Base-by-base conservation (phyloP, 2,329 filamentous ascomycete species). In the Colletotrichum spinosum region DNA sequence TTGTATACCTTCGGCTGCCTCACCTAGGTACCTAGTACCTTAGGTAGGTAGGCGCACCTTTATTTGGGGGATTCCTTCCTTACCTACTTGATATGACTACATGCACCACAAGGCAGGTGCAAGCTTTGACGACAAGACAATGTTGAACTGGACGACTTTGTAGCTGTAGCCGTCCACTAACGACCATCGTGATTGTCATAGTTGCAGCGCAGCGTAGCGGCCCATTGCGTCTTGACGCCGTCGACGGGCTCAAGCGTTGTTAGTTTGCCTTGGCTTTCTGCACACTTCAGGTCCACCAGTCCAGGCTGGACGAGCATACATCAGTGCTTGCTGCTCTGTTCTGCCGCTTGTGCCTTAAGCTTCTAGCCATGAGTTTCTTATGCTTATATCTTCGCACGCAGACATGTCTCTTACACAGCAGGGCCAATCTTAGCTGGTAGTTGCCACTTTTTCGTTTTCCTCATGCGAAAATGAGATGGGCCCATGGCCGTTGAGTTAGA, bases 221-320 rank as follows among this genome's bases (percentile, higher is more conserved):
- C 25, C 25, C 25, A 25, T 4, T 5, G 25, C 51, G 46, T 65
- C 35, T 52, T 51, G 38, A 65, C 51, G 48, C 57, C 57, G 51
- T 49, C 57, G 42, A 50, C 62, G 57, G 56, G 57, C 57, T 65
- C 62, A 51, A 65, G 61, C 56, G 50, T 25, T 25, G 4, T 25
- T 65, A 60, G 61, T 38, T 37, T 46, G 17, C 11, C 7, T 34
- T 35, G 41, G n/a, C 10, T 11, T 17, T 55, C 39, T 33, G 50
- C 33, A 42, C 48, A 63, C 39, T 63, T 42, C 55, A 46, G 53
- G 46, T 33, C 49, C 48, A 52, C 13, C 35, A 48, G 7, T 35
- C 39, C 35, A 41, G 13, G 53, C 12, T 15, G 33, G 17, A 49
- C 17, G 17, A 42, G 51, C n/a, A 8, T 37, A 15, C 7, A 13